phyloP scores from a whole-genome alignment of 1,284 basidiomycete species.

The Neolentinus lepideus region DNA sequence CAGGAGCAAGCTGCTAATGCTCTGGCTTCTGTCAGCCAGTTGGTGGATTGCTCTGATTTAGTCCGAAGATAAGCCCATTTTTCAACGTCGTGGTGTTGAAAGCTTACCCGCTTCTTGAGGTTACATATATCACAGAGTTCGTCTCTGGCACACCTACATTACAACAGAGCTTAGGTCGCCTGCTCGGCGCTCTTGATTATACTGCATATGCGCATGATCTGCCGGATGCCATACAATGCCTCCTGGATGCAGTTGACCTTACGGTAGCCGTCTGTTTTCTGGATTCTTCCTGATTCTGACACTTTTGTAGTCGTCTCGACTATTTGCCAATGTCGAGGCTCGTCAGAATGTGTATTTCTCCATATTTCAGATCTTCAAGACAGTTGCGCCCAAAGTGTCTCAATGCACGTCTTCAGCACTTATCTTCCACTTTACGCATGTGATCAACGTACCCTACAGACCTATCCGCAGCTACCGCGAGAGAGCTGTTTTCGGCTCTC shows the following conservation, averaged over 20 bases:
- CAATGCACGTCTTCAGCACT: constrained; percentile 34
- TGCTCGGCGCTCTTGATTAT: constrained; percentile 75
- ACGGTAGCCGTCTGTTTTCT: constrained; percentile 32
- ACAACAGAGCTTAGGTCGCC: constrained; percentile 73
- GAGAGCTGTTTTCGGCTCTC: constrained; percentile 43
- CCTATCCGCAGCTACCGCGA: constrained; percentile 35
- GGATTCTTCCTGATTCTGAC: constrained; percentile 12
- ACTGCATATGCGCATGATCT: constrained; percentile 44
- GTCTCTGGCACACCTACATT: constrained; percentile 42
- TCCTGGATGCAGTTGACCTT: constrained; percentile 51
- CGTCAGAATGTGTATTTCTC: constrained; percentile 68
- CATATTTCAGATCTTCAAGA: constrained; percentile 49
- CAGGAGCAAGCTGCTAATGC: constrained; percentile 72
- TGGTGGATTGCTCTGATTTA: constrained; percentile 55
- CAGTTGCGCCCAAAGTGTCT: constrained; percentile 34
- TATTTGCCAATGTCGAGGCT: constrained; percentile 51
- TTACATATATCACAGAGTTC: constrained; percentile 66
- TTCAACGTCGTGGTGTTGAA: constrained; percentile 4
- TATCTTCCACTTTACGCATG: not conserved
- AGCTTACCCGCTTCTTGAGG: constrained; percentile 10
- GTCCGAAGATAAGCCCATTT: constrained; percentile 60
- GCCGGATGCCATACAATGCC: constrained; percentile 42
- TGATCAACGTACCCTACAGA: constrained; percentile 27
- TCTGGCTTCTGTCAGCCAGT: constrained; percentile 56
- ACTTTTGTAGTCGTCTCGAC: constrained; percentile 32